A percentile compares a stretch with the other conserved stretches of the same genome.
Evolutionary conservation across 1,284 basidiomycete species (phyloP).

Genomic region (Cryptococcus sp.): DNA sequence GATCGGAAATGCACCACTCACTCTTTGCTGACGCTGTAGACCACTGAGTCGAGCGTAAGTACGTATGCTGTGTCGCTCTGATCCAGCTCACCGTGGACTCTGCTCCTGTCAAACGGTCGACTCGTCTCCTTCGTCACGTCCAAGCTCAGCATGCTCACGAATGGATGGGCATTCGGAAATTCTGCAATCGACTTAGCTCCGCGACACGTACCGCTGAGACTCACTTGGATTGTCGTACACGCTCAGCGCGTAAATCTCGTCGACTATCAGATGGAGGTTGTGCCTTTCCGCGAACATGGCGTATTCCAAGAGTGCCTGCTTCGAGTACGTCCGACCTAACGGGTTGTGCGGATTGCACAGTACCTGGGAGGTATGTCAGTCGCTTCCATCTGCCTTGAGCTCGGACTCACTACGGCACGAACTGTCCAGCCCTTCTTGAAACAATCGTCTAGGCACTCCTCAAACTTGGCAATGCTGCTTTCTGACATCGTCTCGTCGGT

Average conservation of each 20-base stretch:
- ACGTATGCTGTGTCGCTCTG: too few relatives aligned
- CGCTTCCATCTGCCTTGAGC: too few relatives aligned
- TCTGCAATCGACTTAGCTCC: conserved; percentile 9
- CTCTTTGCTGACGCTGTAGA: conserved; percentile 51
- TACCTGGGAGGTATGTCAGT: conserved; percentile 5
- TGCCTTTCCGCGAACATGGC: conserved; percentile 48
- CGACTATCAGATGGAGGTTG: conserved; percentile 48
- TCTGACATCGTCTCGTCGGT: too few relatives aligned
- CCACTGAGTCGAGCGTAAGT: conserved; percentile 18
- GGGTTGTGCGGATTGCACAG: conserved; percentile 53
- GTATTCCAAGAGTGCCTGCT: conserved; percentile 49
- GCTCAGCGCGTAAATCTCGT: conserved; percentile 53
- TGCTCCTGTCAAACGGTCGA: conserved; percentile 34
- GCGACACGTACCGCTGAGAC: conserved; percentile 4
- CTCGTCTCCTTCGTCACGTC: conserved; percentile 46
- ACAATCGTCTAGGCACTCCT: too few relatives aligned
- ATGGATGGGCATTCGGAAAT: conserved; percentile 33
- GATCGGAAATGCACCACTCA: conserved; percentile 1
- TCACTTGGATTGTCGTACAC: conserved; percentile 35
- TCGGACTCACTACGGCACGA: too few relatives aligned
- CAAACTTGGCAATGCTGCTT: too few relatives aligned
- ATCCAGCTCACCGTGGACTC: conserved; percentile 37
- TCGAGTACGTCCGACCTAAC: conserved; percentile 41
- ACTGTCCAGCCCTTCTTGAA: too few relatives aligned
- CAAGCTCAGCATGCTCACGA: conserved; percentile 47